Base-by-base conservation (phyloP, 768 basidiomycete species). In the Psilocybe subaeruginosa region DNA sequence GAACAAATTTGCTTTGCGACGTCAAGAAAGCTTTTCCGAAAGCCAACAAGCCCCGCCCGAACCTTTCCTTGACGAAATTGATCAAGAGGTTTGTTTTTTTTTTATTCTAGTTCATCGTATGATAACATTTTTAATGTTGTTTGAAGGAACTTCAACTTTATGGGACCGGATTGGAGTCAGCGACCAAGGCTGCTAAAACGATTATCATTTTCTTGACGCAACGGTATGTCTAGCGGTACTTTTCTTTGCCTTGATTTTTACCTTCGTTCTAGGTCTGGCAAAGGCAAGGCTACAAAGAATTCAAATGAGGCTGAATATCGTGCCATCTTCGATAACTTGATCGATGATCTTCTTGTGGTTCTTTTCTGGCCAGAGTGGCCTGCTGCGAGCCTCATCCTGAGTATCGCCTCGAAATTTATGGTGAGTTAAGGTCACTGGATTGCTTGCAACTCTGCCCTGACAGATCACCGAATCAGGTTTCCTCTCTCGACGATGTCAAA, bases 361-460 rank as follows among this genome's bases (percentile, higher is more conserved):
- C 78, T 98, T 5, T 95, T 91, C 71, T 93, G 93, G 87, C 96
- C 97, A 0, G 97, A 99, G 74, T 99, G 97, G 95, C 97, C 97
- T 5, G 96, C 93, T 8, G 93, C 97, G 1, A 83, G 88, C 46
- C 74, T 97, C 16, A 79, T 97, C 41, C 76, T 99, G 39, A 85
- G 83, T 47, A 89, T 97, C 50, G 85, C 89, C 6, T 91, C 88
- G 64, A 91, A 89, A 70, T 89, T 88, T 66, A 93, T 99, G 93
- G 96, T 94, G 61, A 8, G 31, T 19, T 30, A 3, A 17, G 2
- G 2, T 2, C 51, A 9, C 29, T 31, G 11, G 31, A 11, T 23
- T 48, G 23, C 23, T 6, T 23, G 31, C n/a, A 4, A 4, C 8
- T 16, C 8, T 43, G 23, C 23, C 23, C 41, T 8, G 8, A 43